Conservation (phyloP, 306 rosid genomes). For the Astragalus glycyphyllos region DNA sequence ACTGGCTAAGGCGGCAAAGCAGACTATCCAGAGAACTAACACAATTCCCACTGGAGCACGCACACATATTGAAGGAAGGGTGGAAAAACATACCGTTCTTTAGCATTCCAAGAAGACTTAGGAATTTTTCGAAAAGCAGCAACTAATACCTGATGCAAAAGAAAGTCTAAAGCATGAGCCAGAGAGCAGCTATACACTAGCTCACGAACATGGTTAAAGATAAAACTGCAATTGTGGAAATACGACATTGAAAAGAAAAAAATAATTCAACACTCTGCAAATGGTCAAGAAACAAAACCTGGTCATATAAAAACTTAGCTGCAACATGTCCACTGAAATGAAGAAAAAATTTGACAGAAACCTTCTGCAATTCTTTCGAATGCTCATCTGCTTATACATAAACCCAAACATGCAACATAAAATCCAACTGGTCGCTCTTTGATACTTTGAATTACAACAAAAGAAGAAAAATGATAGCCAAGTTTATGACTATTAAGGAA, state of each 20-base stretch:
- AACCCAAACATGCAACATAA: constrained; percentile 18
- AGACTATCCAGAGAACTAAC: constrained; percentile 30
- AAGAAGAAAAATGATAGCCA: neutral
- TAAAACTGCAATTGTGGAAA: neutral
- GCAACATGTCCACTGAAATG: constrained; percentile 81
- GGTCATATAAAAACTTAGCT: constrained; percentile 74
- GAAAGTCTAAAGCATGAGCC: constrained; percentile 32
- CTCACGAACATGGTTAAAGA: constrained; percentile 31
- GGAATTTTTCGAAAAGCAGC: constrained; percentile 71
- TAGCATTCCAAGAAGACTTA: constrained; percentile 79
- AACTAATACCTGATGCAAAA: constrained; percentile 60
- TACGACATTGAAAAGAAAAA: constrained; percentile 1
- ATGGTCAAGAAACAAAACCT: constrained; percentile 53
- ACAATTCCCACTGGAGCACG: neutral
- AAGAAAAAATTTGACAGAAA: constrained; percentile 71
- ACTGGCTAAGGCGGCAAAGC: constrained; percentile 6
- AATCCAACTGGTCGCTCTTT: constrained; percentile 21
- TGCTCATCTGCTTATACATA: constrained; percentile 52
- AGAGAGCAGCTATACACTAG: constrained; percentile 7
- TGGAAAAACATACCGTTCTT: constrained; percentile 62
- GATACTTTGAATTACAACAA: constrained; percentile 5
- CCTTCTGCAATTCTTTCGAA: constrained; percentile 56
- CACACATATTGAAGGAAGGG: neutral
- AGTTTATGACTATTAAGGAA: neutral
- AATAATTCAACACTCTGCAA: constrained; percentile 5